Evolutionary conservation across 2,329 filamentous ascomycete genomes (phyloP).

Genomic region (Fusarium papillatum): DNA sequence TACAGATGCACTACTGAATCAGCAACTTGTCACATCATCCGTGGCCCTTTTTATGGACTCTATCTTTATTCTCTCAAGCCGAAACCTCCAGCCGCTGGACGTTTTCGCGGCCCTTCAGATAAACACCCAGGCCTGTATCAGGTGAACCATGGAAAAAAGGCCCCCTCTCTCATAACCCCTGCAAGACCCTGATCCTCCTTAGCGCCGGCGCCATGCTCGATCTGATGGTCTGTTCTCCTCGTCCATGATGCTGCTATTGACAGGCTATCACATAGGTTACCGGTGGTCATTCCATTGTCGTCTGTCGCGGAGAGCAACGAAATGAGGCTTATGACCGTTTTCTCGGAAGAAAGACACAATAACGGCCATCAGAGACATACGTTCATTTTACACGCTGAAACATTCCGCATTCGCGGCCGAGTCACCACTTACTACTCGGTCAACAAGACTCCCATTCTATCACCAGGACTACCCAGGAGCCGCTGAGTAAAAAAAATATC

Average conservation of each 20-base stretch:
- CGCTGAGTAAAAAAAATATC: background rate
- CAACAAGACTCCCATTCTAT: background rate
- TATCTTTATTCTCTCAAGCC: background rate
- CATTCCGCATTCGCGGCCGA: background rate
- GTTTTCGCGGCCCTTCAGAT: background rate
- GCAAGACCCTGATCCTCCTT: constrained; percentile 36
- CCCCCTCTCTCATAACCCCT: constrained; percentile 17
- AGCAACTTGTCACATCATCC: constrained; percentile 27
- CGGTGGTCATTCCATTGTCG: constrained; percentile 23
- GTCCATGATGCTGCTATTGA: constrained; percentile 12
- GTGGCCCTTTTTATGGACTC: background rate
- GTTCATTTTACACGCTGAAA: background rate
- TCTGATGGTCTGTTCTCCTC: constrained; percentile 33
- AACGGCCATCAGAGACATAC: background rate
- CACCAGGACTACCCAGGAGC: background rate
- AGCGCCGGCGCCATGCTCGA: constrained; percentile 32
- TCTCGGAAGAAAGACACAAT: background rate
- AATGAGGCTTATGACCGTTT: background rate
- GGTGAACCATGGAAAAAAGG: background rate
- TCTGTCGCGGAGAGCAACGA: constrained; percentile 17
- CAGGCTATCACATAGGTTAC: constrained; percentile 14
- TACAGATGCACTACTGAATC: constrained; percentile 21
- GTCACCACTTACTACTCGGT: background rate
- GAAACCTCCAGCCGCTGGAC: background rate
- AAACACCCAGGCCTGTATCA: constrained; percentile 18